A percentile compares a stretch with the other conserved stretches of the same genome.
Evolutionary conservation across 1,284 basidiomycete genomes (phyloP).

Genomic region (Ganoderma meredithae): DNA sequence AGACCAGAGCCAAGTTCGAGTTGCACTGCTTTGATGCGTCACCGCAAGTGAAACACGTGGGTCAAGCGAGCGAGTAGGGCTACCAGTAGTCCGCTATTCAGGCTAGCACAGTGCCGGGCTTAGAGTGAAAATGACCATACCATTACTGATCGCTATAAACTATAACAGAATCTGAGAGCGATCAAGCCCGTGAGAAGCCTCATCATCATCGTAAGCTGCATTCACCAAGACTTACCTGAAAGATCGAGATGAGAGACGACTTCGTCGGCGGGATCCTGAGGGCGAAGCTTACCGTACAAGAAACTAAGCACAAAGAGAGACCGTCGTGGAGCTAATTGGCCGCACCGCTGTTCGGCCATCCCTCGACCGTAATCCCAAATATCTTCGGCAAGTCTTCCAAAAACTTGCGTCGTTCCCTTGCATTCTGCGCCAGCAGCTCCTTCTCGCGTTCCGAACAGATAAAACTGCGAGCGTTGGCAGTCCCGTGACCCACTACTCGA

Average conservation of each 20-base stretch:
- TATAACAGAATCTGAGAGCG: too few relatives aligned
- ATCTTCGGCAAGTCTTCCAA: conserved; percentile 1
- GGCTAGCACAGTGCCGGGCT: too few relatives aligned
- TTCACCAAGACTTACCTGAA: background rate
- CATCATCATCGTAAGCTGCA: too few relatives aligned
- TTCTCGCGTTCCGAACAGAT: background rate
- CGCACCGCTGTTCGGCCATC: background rate
- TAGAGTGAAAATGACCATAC: too few relatives aligned
- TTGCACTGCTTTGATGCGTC: too few relatives aligned
- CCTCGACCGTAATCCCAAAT: background rate
- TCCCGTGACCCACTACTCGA: background rate
- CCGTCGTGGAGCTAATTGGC: background rate
- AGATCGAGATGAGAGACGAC: background rate
- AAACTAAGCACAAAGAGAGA: background rate
- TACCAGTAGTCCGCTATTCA: too few relatives aligned
- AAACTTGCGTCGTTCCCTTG: background rate
- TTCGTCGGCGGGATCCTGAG: background rate
- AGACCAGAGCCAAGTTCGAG: too few relatives aligned
- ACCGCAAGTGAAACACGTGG: too few relatives aligned
- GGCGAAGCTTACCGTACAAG: background rate
- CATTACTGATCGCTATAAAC: too few relatives aligned
- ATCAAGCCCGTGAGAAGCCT: too few relatives aligned
- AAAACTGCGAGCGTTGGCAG: too few relatives aligned
- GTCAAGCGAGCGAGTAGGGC: too few relatives aligned
- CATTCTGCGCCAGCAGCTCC: background rate